A percentile compares a stretch with the other conserved stretches of the same genome.
These are phyloP conservation scores for Dentipellis sp. DNA, from an alignment of 768 basidiomycete genomes.

Conservation along the genomic window DNA sequence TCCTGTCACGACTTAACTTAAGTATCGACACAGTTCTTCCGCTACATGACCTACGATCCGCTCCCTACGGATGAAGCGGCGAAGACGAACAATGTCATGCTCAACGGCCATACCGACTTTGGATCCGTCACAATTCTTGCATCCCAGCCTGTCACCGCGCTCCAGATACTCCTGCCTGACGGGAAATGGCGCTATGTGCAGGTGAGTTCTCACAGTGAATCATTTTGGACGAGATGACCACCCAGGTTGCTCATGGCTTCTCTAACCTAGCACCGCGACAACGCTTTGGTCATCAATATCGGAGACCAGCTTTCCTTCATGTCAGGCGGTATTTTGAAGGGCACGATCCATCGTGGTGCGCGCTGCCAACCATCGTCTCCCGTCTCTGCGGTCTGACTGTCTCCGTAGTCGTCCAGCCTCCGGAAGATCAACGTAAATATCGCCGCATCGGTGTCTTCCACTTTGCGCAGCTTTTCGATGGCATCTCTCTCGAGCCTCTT, in stretches of 20 bases:
- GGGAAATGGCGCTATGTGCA: no score
- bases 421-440: conserved; percentile 20
- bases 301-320: conserved; percentile 28
- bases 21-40: conserved; percentile 16
- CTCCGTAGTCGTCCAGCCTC: conserved; percentile 22
- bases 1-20: background rate
- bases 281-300: conserved; percentile 26
- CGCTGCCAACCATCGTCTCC: background rate
- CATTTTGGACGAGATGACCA: no score
- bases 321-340: conserved; percentile 26
- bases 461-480: conserved; percentile 25
- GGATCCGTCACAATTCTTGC: conserved; percentile 24
- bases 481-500: conserved; percentile 21
- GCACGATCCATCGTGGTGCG: conserved; percentile 27
- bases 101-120: conserved; percentile 25
- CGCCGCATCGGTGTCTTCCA: conserved; percentile 27
- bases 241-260: no score
- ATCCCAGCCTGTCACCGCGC: conserved; percentile 6
- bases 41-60: conserved; percentile 30
- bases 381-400: background rate
- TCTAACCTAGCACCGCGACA: conserved; percentile 17
- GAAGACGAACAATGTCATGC: conserved; percentile 27
- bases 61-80: conserved; percentile 20
- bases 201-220: background rate
- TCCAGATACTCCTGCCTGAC: no score